Evolutionary conservation across 2,329 filamentous ascomycete genomes (phyloP).

Genomic region (Phialophora chinensis): DNA sequence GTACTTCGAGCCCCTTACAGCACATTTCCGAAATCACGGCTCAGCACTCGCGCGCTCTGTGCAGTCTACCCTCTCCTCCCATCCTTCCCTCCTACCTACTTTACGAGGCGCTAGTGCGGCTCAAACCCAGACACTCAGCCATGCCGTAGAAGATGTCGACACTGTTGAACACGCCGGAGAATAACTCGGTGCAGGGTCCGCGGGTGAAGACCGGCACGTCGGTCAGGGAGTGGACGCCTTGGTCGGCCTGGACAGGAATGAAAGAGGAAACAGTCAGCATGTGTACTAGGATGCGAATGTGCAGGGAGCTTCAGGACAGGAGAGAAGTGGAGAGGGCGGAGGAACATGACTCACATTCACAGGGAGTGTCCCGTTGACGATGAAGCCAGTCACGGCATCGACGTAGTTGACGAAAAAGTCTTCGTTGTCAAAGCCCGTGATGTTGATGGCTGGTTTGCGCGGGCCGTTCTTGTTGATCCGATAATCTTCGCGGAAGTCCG

Average conservation of each 20-base stretch:
- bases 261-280: background rate
- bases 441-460: constrained; percentile 64
- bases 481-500: constrained; percentile 79
- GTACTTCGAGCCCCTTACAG: no score
- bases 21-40: no score
- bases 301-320: background rate
- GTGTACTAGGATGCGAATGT: background rate
- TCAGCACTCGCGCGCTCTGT: no score
- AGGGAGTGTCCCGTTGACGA: constrained; percentile 77
- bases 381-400: constrained; percentile 70
- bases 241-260: constrained; percentile 50
- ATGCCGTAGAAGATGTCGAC: constrained; percentile 47
- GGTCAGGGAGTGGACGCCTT: constrained; percentile 78
- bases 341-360: constrained; percentile 46
- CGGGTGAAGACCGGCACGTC: constrained; percentile 79
- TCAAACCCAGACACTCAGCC: constrained; percentile 47
- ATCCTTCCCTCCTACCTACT: background rate
- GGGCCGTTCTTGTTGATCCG: constrained; percentile 70
- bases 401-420: constrained; percentile 72
- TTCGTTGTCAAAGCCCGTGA: constrained; percentile 55
- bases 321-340: background rate
- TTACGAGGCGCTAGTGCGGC: constrained; percentile 28
- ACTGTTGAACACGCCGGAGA: constrained; percentile 59
- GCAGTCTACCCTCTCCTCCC: background rate
- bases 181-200: constrained; percentile 78